Conservation (phyloP, 1,139 yeast genomes). For the Lodderomyces oxycetoniae region DNA sequence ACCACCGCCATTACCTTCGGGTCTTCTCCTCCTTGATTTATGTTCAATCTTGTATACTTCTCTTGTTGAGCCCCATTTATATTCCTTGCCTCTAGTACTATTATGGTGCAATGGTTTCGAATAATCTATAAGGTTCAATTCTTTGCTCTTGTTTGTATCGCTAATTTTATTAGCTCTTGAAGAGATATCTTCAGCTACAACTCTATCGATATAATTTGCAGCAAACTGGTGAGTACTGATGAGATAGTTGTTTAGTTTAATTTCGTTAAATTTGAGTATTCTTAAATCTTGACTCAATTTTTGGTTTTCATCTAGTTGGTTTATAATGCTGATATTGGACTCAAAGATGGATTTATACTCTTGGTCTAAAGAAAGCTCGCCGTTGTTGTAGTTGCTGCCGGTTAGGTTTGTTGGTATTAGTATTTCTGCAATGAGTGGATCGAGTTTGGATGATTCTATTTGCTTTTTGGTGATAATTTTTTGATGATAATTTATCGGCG, state of each 20-base stretch:
- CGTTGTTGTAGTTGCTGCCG: too few relatives aligned
- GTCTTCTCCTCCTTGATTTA: conserved; percentile 13
- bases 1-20: conserved; percentile 9
- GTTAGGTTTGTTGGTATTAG: too few relatives aligned
- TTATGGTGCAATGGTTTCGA: conserved; percentile 18
- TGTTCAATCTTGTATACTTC: conserved; percentile 16
- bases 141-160: conserved; percentile 17
- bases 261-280: conserved; percentile 27
- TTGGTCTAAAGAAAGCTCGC: conserved; percentile 9
- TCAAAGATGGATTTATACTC: conserved; percentile 20
- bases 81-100: conserved; percentile 26
- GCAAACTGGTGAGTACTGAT: conserved; percentile 25
- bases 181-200: conserved; percentile 33
- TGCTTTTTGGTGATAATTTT: not conserved
- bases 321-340: conserved; percentile 22
- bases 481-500: not conserved
- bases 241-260: conserved; percentile 23
- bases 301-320: conserved; percentile 27
- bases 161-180: conserved; percentile 19
- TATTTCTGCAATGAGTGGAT: not conserved
- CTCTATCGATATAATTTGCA: conserved; percentile 32
- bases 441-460: not conserved
- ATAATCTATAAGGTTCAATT: conserved; percentile 14
- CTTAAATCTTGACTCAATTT: conserved; percentile 24
- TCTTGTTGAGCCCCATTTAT: conserved; percentile 32